Percentiles rank a stretch among this genome's conserved stretches.
Conservation (phyloP, 495 filamentous ascomycete genomes). For the Saxophila tyrrhenica region DNA sequence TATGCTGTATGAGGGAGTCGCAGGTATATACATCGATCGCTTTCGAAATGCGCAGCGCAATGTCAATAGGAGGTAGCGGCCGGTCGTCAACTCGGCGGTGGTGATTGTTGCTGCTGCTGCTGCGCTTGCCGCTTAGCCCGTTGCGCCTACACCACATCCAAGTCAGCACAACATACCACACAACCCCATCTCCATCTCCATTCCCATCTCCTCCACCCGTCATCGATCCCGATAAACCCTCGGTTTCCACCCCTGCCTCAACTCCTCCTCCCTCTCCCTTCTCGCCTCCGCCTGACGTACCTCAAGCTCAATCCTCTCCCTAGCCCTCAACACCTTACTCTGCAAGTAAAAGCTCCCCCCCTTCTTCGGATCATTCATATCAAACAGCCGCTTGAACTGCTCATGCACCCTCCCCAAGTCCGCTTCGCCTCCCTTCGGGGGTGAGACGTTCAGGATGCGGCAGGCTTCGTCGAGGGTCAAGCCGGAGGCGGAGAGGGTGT, state of each 20-base stretch:
- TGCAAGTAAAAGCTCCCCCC: constrained; percentile 97
- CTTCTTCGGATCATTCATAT: constrained; percentile 84
- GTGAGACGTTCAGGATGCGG: constrained; percentile 93
- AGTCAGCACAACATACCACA: constrained; percentile 2
- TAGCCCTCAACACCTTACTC: constrained; percentile 84
- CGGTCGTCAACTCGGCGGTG: constrained; percentile 10
- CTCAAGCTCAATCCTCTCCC: constrained; percentile 87
- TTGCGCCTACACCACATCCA: constrained; percentile 9
- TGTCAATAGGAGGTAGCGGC: not conserved
- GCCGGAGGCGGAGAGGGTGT: constrained; percentile 49
- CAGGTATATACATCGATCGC: not conserved
- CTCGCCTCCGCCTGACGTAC: constrained; percentile 41
- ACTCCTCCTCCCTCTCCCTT: constrained; percentile 49
- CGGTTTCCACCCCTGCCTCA: constrained; percentile 80
- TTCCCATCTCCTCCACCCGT: not conserved
- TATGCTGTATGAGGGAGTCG: constrained; percentile 1
- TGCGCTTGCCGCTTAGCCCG: constrained; percentile 9
- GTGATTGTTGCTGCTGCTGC: not conserved
- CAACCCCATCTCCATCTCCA: not conserved
- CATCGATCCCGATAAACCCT: constrained; percentile 86
- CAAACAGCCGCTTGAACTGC: constrained; percentile 90
- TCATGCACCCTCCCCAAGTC: constrained; percentile 67
- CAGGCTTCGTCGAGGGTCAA: constrained; percentile 92
- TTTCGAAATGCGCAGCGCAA: not conserved
- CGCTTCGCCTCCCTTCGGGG: constrained; percentile 63